Evolutionary conservation across 805 yeast genomes (phyloP).

Genomic region (Yarrowia hollandica): DNA sequence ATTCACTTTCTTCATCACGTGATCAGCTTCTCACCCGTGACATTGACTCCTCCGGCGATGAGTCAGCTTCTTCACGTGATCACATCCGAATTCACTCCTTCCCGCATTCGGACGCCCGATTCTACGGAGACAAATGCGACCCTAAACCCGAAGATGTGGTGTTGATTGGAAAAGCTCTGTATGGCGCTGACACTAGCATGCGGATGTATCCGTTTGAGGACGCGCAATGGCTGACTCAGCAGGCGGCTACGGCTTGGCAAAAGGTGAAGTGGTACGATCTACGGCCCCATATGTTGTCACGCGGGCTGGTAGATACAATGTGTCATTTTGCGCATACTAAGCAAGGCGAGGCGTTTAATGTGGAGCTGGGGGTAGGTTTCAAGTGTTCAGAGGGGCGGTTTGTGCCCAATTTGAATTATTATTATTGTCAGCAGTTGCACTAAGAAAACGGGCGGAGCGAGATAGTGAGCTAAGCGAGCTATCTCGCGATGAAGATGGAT

Average conservation of each 20-base stretch:
- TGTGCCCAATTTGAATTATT: constrained; percentile 5
- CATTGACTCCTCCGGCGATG: too few relatives aligned
- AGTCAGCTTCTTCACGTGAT: too few relatives aligned
- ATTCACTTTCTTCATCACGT: too few relatives aligned
- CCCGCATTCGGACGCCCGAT: constrained; percentile 13
- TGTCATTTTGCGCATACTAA: constrained; percentile 19
- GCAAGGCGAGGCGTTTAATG: constrained; percentile 13
- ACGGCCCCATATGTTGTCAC: background rate
- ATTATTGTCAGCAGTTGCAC: constrained; percentile 12
- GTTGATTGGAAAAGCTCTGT: background rate
- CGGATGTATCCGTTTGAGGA: constrained; percentile 3
- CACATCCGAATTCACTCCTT: background rate
- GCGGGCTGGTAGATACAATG: background rate
- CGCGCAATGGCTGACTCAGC: background rate
- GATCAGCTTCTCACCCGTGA: too few relatives aligned
- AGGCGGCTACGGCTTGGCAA: constrained; percentile 18
- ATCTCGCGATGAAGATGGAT: too few relatives aligned
- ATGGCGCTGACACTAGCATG: constrained; percentile 20
- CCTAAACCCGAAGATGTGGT: constrained; percentile 2
- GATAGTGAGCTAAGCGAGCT: too few relatives aligned
- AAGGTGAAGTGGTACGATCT: constrained; percentile 7
- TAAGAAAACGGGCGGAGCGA: too few relatives aligned
- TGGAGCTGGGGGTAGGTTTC: constrained; percentile 15
- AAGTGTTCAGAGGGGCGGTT: background rate
- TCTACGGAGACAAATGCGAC: constrained; percentile 3